Base-by-base conservation (phyloP, 1,139 yeast species). In the Barnettozyma hawaiiensis region DNA sequence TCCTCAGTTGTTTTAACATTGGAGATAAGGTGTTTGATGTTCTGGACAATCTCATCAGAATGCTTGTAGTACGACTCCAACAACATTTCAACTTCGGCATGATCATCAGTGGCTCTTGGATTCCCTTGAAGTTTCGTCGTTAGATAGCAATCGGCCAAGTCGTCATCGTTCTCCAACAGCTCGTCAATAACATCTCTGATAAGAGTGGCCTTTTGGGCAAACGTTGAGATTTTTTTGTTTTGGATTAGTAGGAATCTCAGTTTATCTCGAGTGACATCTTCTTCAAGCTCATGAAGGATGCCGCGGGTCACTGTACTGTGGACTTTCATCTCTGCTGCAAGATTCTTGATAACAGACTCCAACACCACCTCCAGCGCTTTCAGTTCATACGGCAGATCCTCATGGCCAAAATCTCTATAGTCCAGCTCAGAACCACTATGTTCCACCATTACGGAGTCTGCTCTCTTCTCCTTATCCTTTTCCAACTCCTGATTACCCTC, bases 1-100 rank as follows among this genome's bases (percentile, higher is more conserved):
- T 94, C 99, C 59, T 94, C 98, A 0, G 99, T 92, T 14, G 95
- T 87, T 49, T 82, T 78, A 53, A 94, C 92, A 62, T 92, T 95
- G 50, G 81, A 66, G 28, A 86, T 78, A 44, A 89, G 67, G 27
- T 90, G 82, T 39, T 87, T 96, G 0, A 95, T 84, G 45, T 87
- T 89, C 61, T 92, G 99, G 3, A 92, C 98, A 57, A 87, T 85
- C 63, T 94, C 98, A 58, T 94, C 98, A 61, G 95, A 85, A 56
- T 92, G 97, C 47, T 87, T 85, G 64, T 87, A 89, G 65, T 94
- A 94, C 0, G 96, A 79, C 59, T 94, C 99, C 32, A 94, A 65
- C 45, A 94, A 73, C 85, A 92, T 80, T 61, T 90, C 97, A 27
- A 89, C 73, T 52, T 90, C 97, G 10, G 79, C 81, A 45, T 78